phyloP scores from a whole-genome alignment of 202 grass and related monocot genomes.

The Zizania palustris region DNA sequence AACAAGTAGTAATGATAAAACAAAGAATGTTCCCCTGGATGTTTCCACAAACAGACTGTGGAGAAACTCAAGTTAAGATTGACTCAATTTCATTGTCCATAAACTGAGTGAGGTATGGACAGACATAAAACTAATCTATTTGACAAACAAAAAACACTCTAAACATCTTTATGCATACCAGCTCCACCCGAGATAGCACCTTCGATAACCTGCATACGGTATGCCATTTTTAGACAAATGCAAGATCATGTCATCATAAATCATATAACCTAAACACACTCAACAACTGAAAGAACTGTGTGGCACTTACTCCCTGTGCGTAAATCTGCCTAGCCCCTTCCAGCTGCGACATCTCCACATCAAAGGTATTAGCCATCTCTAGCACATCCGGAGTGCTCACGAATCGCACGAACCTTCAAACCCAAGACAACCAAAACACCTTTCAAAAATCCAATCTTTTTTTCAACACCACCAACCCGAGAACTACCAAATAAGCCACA shows the following conservation, averaged over 20 bases:
- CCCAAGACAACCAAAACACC: slow-evolving; percentile 28
- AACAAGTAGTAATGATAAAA: no score
- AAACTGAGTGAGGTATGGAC: slow-evolving; percentile 29
- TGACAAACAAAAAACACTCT: slow-evolving; percentile 2
- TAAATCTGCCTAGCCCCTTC: slow-evolving; percentile 97
- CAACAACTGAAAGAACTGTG: slow-evolving; percentile 15
- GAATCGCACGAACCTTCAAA: slow-evolving; percentile 88
- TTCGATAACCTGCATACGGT: slow-evolving; percentile 63
- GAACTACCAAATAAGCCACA: slow-evolving; percentile 11
- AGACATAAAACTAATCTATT: slow-evolving; percentile 29
- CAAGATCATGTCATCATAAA: slow-evolving; percentile 1
- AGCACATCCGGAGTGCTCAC: slow-evolving; percentile 96
- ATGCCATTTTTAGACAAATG: slow-evolving; percentile 43
- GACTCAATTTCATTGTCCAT: background rate
- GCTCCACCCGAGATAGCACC: slow-evolving; percentile 52
- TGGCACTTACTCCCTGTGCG: slow-evolving; percentile 63
- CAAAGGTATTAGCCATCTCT: slow-evolving; percentile 77
- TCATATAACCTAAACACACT: slow-evolving; percentile 15
- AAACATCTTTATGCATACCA: slow-evolving; percentile 51
- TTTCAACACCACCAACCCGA: slow-evolving; percentile 21
- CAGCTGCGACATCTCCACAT: slow-evolving; percentile 88
- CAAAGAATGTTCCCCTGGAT: background rate
- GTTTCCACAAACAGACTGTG: slow-evolving; percentile 10
- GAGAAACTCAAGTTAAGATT: background rate
- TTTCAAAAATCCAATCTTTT: slow-evolving; percentile 42